Percentiles rank a stretch among this genome's conserved stretches.
phyloP scores from a whole-genome alignment of 495 filamentous ascomycete species.

The Penicillium canariense region DNA sequence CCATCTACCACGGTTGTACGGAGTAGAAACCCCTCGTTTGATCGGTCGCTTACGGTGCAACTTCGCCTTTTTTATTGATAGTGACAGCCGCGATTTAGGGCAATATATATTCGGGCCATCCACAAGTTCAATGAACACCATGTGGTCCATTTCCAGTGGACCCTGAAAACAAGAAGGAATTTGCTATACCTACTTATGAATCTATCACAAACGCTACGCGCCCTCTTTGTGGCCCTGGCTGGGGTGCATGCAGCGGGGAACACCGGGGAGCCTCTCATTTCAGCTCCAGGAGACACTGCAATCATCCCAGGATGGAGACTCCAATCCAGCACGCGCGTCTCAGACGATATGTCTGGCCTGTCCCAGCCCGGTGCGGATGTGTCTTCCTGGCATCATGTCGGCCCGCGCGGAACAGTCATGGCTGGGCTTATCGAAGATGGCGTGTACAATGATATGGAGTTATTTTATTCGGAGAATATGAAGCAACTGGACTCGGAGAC shows the following conservation, averaged over 20 bases:
- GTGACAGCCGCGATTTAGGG: background rate
- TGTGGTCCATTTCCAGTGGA: background rate
- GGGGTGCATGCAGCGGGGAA: background rate
- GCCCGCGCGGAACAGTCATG: constrained; percentile 55
- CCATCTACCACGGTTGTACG: constrained; percentile 9
- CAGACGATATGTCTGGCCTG: constrained; percentile 36
- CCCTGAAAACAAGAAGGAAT: background rate
- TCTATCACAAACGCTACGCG: background rate
- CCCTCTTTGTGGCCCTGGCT: background rate
- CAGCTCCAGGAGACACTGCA: constrained; percentile 29
- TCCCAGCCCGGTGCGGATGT: constrained; percentile 49
- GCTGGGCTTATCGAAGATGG: constrained; percentile 53
- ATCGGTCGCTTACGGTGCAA: constrained; percentile 6
- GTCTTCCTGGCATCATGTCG: constrained; percentile 52
- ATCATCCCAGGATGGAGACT: constrained; percentile 57
- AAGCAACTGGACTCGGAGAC: constrained; percentile 35
- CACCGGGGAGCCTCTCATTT: constrained; percentile 11
- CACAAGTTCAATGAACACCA: background rate
- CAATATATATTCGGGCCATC: background rate
- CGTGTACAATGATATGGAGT: constrained; percentile 52
- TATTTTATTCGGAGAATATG: constrained; percentile 60
- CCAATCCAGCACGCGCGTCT: constrained; percentile 43
- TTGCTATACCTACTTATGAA: constrained; percentile 6
- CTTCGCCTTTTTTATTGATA: background rate
- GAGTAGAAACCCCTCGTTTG: background rate